These are phyloP conservation scores for Cyclostephanos tholiformis DNA, from an alignment of 108 stramenopile genomes.

Conservation along the genomic window DNA sequence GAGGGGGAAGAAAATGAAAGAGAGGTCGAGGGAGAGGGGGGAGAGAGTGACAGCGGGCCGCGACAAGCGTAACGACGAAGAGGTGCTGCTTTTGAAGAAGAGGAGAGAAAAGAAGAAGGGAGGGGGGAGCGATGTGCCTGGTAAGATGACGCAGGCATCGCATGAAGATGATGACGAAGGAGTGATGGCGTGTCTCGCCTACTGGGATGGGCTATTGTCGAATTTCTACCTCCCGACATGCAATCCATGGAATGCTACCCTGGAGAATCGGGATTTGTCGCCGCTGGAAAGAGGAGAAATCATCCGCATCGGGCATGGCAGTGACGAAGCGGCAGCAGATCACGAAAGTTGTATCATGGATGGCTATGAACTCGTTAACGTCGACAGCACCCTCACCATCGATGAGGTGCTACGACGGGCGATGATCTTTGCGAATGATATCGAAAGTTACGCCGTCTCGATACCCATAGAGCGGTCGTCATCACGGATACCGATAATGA, in stretches of 20 bases:
- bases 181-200: neutral
- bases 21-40: slow-evolving; percentile 9
- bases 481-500: slow-evolving; percentile 28
- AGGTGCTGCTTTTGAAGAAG: neutral
- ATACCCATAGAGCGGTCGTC: slow-evolving; percentile 9
- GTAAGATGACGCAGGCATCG: neutral
- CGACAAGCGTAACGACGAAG: neutral
- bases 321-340: neutral
- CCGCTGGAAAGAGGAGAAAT: neutral
- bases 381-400: slow-evolving; percentile 14
- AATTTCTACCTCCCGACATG: slow-evolving; percentile 6
- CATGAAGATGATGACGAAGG: neutral
- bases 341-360: neutral
- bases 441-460: slow-evolving; percentile 26
- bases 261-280: too few relatives aligned
- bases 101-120: neutral
- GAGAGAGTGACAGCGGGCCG: neutral
- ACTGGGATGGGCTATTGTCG: neutral
- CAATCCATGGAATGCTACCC: neutral
- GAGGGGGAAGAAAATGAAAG: neutral
- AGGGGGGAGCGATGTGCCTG: neutral
- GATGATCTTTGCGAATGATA: neutral
- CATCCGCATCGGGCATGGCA: neutral
- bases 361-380: slow-evolving; percentile 15
- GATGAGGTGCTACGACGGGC: slow-evolving; percentile 24